Evolutionary conservation across 305 asterid genomes (phyloP), one percentile per base, ranked within the genome.

Genomic region (Stenogyne calaminthoides): DNA sequence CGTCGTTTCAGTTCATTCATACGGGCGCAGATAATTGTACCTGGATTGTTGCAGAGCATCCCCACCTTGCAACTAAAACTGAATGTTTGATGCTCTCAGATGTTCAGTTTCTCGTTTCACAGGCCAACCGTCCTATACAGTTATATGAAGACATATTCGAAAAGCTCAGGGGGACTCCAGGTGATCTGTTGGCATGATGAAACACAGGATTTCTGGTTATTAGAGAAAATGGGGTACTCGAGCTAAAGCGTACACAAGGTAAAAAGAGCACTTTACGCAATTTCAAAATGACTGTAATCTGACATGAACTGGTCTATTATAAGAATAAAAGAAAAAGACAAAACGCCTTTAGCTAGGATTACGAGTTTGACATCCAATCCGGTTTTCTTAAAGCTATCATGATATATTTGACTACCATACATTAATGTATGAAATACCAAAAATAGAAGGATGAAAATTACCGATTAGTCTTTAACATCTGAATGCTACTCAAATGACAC

Each of bases 401-500:
- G 2, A 15, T 34, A 47, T 34, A 11, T 32, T 32, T 69, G 25
- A 20, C 5, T 64, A 54, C 8, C 46, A 46, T 32, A 72, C 63
- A 59, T 2, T 36, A 36, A 67, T 47, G 60, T 47, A 40, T 6
- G 27, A 9, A 62, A 36, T 42, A 55, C 16, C 64, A 9, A 64
- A 65, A 65, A 32, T 5, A 20, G 22, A 44, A 18, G 52, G 74
- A 44, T 19, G 37, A 47, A 63, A 62, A 9, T 8, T 75, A 82
- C 87, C 86, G 60, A 70, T 77, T 56, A 61, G 74, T 67, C 32
- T 71, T 49, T 44, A 60, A 64, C 70, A 56, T 63, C 77, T 47
- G 76, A 70, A 74, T 73, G 77, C 81, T 75, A 71, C 52, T 71
- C 67, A 77, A 78, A 78, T 67, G 85, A 78, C 75, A 66, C 62